Base-by-base conservation (phyloP, 192 early-diverging fungal species). In the Backusella mclennaniae region DNA sequence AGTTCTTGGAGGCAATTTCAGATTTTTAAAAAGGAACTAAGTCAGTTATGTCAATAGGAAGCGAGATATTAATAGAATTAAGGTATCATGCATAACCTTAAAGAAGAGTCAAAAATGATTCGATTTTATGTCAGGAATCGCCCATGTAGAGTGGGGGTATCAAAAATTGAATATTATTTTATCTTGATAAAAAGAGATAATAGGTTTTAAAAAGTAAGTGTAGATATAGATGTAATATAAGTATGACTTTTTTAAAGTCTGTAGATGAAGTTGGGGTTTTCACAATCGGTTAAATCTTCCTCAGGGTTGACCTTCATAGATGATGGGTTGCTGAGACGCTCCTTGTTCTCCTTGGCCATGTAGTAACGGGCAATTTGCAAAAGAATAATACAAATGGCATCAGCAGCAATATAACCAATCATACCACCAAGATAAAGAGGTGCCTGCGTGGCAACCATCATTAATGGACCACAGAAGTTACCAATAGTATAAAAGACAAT, bases 361-460 rank as follows among this genome's bases (percentile, higher is more conserved):
- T 21, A 80, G 19, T 66, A 69, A 19, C 75, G 79, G 9, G 70
- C 66, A 33, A 35, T 29, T 31, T 49, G 23, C 14, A 74, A 41
- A 31, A 77, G 39, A 29, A 69, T 19, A 38, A 77, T 74, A 35
- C 38, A 42, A 44, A 77, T 31, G 33, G 35, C 38, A 67, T 77
- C 66, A n/a, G 73, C 71, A 21, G 29, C 56, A 23, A 74, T 76
- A 63, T 68, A 80, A 7, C 70, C 79, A 21, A 76, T 44, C 72
- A 77, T 72, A 70, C 69, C 79, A 7, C 79, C 74, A 41, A 77
- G 35, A 39, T 79, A 81, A n/a, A 56, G 52, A 74, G 80, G 76
- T 14, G 69, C 63, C 31, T 81, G 80, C 9, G 14, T 33, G 5
- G 59, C 26, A 29, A 72, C 66, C 75, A 76, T 76, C 26, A 74